Evolutionary conservation across 495 filamentous ascomycete species (phyloP), one percentile per base, ranked within the genome.

Genomic region (Letharia columbiana): DNA sequence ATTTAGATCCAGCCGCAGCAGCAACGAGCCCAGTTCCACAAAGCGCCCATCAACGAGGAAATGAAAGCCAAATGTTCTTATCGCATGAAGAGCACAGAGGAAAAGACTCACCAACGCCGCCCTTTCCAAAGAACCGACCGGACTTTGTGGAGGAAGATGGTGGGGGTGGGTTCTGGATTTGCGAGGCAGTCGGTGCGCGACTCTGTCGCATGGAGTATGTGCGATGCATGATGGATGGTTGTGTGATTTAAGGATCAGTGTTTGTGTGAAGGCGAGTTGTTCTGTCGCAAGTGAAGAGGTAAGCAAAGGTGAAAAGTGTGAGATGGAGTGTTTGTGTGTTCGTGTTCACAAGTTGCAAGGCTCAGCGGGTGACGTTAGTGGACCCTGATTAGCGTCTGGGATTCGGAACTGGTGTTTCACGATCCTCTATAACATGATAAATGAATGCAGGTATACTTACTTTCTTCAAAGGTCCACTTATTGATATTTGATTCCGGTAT

Each of bases 201-300:
- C 90, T 86, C 80, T 93, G 88, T 85, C 94, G 91, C 93, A 98
- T 96, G 70, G 92, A 96, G 75, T 98, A 98, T 69, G 94, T 96
- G 70, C 94, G 90, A 86, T 98, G 93, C 94, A 98, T 98, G 59
- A 65, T 79, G 76, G 64, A 56, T 44, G 56, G 45, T 50, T 49
- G 23, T 63, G 42, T 28, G 12, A 10, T 54, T 65, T 20, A 59
- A 61, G 11, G 33, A 66, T 40, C 42, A 52, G 45, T 15, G 20
- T 56, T 31, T 45, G 17, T 66, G 15, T 45, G 39, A 17, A 40
- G n/a, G 18, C 3, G n/a, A n/a, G 2, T 4, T 63, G 5, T 31
- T 49, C 57, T 68, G 17, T 49, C 33, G 35, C 28, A 41, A 18
- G 44, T n/a, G 33, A 50, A 44, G 56, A 61, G 52, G 64, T 64